Evolutionary conservation across 73 alveolate species (phyloP).

Genomic region (Loxodes magnus): DNA sequence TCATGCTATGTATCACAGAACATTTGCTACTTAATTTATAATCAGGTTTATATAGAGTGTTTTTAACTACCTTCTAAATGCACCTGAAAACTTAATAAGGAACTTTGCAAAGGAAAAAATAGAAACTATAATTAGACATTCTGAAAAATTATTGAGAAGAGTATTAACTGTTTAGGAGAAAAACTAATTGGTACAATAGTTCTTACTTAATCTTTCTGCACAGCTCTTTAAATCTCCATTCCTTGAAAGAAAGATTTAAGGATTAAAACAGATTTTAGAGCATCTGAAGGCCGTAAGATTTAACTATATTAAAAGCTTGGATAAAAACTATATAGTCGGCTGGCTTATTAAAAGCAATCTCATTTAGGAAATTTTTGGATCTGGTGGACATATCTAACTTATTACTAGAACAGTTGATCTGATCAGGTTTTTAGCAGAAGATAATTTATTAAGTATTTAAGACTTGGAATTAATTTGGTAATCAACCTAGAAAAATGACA

Average conservation of each 20-base stretch:
- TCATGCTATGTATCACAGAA: conserved; percentile 36
- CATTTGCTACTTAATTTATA: conserved; percentile 27
- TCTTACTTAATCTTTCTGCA: conserved; percentile 45
- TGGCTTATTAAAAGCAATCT: conserved; percentile 48
- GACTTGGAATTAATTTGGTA: conserved; percentile 60
- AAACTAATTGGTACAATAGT: conserved; percentile 24
- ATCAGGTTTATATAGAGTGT: conserved; percentile 42
- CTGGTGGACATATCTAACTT: conserved; percentile 42
- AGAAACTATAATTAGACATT: conserved; percentile 26
- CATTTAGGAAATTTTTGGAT: conserved; percentile 44
- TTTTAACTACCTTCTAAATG: conserved; percentile 23
- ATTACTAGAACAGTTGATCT: conserved; percentile 60
- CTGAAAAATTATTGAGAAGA: conserved; percentile 41
- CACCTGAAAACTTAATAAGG: conserved; percentile 46
- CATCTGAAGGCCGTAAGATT: conserved; percentile 25
- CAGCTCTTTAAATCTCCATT: conserved; percentile 46
- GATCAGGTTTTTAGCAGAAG: conserved; percentile 39
- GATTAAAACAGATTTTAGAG: conserved; percentile 54
- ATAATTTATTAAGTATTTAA: conserved; percentile 26
- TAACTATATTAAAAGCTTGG: conserved; percentile 12
- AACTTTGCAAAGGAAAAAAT: conserved; percentile 55
- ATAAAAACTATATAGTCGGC: conserved; percentile 14
- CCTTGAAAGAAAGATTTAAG: conserved; percentile 70
- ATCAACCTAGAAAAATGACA: conserved; percentile 45
- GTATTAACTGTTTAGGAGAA: conserved; percentile 23